A percentile compares a stretch with the other conserved stretches of the same genome.
phyloP scores from a whole-genome alignment of 2,329 filamentous ascomycete genomes.

The Epichloe aotearoae region DNA sequence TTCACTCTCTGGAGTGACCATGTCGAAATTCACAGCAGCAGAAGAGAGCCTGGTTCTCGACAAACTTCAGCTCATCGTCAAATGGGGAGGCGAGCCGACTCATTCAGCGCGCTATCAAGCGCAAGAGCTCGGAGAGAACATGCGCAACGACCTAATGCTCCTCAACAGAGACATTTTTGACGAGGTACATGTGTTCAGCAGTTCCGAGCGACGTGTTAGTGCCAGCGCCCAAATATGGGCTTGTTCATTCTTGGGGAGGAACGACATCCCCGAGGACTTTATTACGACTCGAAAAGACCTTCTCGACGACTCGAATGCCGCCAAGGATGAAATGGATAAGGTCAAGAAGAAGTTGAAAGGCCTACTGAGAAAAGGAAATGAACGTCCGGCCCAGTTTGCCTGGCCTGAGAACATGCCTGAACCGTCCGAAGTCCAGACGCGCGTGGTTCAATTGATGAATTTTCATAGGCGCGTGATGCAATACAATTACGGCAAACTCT shows the following conservation, averaged over 20 bases:
- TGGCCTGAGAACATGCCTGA: slow-evolving; percentile 94
- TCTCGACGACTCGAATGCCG: slow-evolving; percentile 92
- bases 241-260: slow-evolving; percentile 73
- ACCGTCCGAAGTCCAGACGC: slow-evolving; percentile 80
- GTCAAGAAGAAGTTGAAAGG: slow-evolving; percentile 99
- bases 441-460: slow-evolving; percentile 92
- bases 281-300: slow-evolving; percentile 90
- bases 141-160: slow-evolving; percentile 85
- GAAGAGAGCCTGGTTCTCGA: slow-evolving; percentile 90
- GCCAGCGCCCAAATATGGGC: slow-evolving; percentile 97
- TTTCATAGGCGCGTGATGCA: slow-evolving; percentile 94
- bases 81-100: slow-evolving; percentile 97
- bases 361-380: slow-evolving; percentile 78
- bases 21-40: slow-evolving; percentile 85
- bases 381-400: slow-evolving; percentile 90
- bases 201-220: slow-evolving; percentile 85
- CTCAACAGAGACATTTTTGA: slow-evolving; percentile 87
- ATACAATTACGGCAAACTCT: slow-evolving; percentile 75
- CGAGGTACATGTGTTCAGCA: slow-evolving; percentile 90
- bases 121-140: slow-evolving; percentile 86
- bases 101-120: slow-evolving; percentile 94
- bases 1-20: slow-evolving; percentile 77
- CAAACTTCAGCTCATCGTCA: slow-evolving; percentile 94
- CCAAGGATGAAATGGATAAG: slow-evolving; percentile 98
- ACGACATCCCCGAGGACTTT: slow-evolving; percentile 72